phyloP scores from a whole-genome alignment of 768 basidiomycete species.

The Macrolepiota albuminosa region DNA sequence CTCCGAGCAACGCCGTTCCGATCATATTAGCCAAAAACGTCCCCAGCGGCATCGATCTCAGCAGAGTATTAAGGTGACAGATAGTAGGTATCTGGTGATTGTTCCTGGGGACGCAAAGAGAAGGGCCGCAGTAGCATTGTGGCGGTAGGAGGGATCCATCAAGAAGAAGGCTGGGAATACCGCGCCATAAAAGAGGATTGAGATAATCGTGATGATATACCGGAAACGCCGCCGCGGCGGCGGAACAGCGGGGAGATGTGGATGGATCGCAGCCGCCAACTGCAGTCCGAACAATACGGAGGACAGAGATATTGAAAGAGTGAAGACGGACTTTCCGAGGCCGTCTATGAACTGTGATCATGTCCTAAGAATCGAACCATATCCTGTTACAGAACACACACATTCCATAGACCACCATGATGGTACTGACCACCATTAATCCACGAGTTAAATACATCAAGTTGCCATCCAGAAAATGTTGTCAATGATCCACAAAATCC shows the following conservation, averaged over 20 bases:
- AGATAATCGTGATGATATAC: conserved; percentile 45
- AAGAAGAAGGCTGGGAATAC: conserved; percentile 77
- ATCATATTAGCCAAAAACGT: conserved; percentile 72
- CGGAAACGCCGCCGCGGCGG: conserved; percentile 43
- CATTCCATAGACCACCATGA: conserved; percentile 68
- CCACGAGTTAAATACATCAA: conserved; percentile 85
- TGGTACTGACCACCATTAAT: conserved; percentile 54
- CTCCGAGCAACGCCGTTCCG: conserved; percentile 80
- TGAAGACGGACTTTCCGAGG: conserved; percentile 72
- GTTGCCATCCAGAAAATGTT: conserved; percentile 95
- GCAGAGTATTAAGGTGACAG: conserved; percentile 64
- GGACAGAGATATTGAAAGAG: conserved; percentile 70
- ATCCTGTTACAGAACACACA: conserved; percentile 31
- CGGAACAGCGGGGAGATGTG: conserved; percentile 35
- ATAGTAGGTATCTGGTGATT: conserved; percentile 76
- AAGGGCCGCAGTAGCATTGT: conserved; percentile 80
- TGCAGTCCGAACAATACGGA: conserved; percentile 73
- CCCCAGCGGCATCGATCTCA: conserved; percentile 66
- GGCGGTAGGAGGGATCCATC: conserved; percentile 63
- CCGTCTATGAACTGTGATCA: conserved; percentile 77
- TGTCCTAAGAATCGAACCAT: neutral
- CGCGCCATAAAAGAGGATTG: conserved; percentile 67
- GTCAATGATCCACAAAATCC: conserved; percentile 96
- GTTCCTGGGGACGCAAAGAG: conserved; percentile 89
- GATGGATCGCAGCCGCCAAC: conserved; percentile 40